Base-by-base conservation (phyloP, 1,284 basidiomycete genomes). In the Rhodotorula sp. region DNA sequence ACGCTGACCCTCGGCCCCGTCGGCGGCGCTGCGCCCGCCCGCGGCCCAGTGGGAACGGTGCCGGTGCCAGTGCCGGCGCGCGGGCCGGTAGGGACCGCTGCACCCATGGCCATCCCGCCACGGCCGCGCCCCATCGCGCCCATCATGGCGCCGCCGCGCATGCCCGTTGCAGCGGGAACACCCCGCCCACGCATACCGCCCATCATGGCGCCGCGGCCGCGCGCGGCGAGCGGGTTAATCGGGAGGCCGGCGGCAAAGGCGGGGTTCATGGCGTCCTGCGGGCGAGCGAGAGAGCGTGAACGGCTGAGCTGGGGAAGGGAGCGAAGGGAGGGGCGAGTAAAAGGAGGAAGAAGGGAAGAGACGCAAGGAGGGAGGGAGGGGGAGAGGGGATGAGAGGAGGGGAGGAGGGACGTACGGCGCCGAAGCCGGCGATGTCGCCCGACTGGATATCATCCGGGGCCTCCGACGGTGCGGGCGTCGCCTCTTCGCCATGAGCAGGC, bases 1-100 rank as follows among this genome's bases (percentile, higher is more conserved):
- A 59, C 64, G 36, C 70, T 44, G 27, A 66, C 61, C n/a, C 64
- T 34, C 53, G 53, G 53, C 15, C 36, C 50, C 7, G 50, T 51
- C 50, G 50, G 50, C n/a, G 50, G n/a, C 15, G n/a, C 46, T 21
- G 46, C n/a, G 37, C 60, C 13, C 19, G 46, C 36, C 4, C 91
- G 85, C 19, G 91, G 91, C 3, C 91, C 91, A 0, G 91, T 92
- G 0, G 91, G 91, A 36, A 92, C 90, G 74, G 88, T 87, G 29
- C 90, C 89, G 2, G 91, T 15, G n/a, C n/a, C n/a, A 58, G 21
- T 4, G 54, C 61, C 7, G n/a, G 64, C 69, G 53, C 70, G 70
- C 50, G 70, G 70, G 0, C 91, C 91, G 0, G 91, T 92, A 0
- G 91, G 91, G 34, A 92, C 90, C 74, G 88, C 88, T 13, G 90